Percentiles rank a stretch among this genome's conserved stretches.
Conservation (phyloP, 2,329 filamentous ascomycete genomes). For the Microsporum audouinii region DNA sequence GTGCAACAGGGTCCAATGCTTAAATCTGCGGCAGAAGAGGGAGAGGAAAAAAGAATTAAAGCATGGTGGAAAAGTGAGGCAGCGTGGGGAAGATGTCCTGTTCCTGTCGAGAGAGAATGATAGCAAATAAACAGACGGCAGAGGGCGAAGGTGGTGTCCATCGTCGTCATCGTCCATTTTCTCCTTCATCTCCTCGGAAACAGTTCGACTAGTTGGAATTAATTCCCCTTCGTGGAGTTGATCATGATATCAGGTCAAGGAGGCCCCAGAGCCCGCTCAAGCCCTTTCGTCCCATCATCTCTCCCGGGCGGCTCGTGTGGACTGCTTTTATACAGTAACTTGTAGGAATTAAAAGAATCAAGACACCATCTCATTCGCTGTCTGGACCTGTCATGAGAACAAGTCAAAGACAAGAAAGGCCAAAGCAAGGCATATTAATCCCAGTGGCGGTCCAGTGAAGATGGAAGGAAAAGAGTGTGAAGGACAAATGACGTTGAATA, state of each 20-base stretch:
- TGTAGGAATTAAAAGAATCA: neutral
- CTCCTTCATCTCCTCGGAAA: neutral
- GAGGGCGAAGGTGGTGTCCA: neutral
- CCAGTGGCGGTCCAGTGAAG: neutral
- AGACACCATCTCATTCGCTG: neutral
- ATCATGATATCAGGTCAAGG: neutral
- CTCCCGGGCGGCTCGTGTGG: neutral
- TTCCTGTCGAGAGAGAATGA: neutral
- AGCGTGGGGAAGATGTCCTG: neutral
- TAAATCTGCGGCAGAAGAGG: neutral
- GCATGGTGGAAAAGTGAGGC: neutral
- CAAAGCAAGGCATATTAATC: neutral
- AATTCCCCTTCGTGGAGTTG: neutral
- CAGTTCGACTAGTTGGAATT: too few relatives aligned
- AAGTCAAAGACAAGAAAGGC: neutral
- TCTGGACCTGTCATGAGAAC: neutral
- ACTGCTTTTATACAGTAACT: neutral
- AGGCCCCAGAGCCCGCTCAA: neutral
- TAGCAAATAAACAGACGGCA: neutral
- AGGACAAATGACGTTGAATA: conserved; percentile 5
- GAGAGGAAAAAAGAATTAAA: neutral
- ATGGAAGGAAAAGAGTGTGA: neutral
- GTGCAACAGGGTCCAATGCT: conserved; percentile 3
- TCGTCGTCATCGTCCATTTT: neutral
- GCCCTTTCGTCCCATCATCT: neutral